Base-by-base conservation (phyloP, 2,329 filamentous ascomycete species). In the Fusarium agapanthi region DNA sequence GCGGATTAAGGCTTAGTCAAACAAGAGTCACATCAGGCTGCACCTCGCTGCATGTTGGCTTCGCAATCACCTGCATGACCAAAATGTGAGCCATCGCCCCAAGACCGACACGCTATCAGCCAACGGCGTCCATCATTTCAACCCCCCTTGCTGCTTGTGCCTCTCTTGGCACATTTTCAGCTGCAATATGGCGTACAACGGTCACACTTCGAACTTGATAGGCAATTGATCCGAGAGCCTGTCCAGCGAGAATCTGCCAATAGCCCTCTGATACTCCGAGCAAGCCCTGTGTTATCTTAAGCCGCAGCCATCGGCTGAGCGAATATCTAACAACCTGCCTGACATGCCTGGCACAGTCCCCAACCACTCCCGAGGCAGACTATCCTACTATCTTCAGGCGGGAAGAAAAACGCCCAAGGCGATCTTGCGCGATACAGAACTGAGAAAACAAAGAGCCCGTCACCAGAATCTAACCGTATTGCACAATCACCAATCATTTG, bases 311-410 rank as follows among this genome's bases (percentile, higher is more conserved):
- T 47, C 22, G n/a, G 8, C 35, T 40, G 38, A 40, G 50, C 28
- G 35, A 56, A 67, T 64, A 68, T 67, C 50, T 51, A 55, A 24
- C 47, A 50, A 53, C 28, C 15, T 32, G 37, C n/a, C 48, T 37
- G 2, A 10, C 41, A 50, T 45, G 24, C 22, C 28, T 37, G 28
- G 14, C 5, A 10, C 38, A 48, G 30, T 14, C 28, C 5, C 14
- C 5, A 48, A 37, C n/a, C 32, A 60, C 24, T 20, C 32, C 9
- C 50, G 16, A 69, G 57, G 66, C 66, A 68, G 32, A 69, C 40
- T 28, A 11, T 50, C 34, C 51, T 28, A 69, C 40, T 28, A 11
- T 50, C 34, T 56, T 28, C 2, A 38, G 12, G 26, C 13, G n/a
- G 6, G 14, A 24, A 11, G 8, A 32, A 54, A 24, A 40, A 56